Evolutionary conservation across 176 grass and related monocot species (phyloP), one percentile per base, ranked within the genome.

Genomic region (Aegilops speltoides): DNA sequence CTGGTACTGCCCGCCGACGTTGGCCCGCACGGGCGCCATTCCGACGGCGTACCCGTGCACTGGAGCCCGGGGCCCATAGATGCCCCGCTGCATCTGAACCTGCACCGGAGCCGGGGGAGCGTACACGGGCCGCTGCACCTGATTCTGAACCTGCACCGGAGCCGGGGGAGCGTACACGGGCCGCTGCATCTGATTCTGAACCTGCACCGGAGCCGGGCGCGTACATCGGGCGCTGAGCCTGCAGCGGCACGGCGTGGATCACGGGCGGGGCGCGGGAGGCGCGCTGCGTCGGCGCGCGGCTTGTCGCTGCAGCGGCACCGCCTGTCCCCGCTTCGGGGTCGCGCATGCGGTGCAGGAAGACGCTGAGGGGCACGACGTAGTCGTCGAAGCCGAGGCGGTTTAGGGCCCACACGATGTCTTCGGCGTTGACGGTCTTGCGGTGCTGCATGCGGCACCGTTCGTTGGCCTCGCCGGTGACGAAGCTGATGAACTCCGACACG

Each of bases 401-500:
- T 92, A 97, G 85, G 76, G 90, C 94, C 92, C 92, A 94, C 4
- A 97, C 74, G 22, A 97, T 28, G 78, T 97, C 92, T 37, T 97
- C 94, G 1, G 92, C 86, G 11, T 92, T 92, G 76, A 97, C 88
- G 20, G 94, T 97, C 82, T 94, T 97, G 64, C 92, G 91, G 69
- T 90, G 94, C 91, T 97, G 92, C 2, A 56, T 5, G 82, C 83
- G 87, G 79, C 92, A 97, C 64, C 83, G 71, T 6, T 94, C 89
- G 71, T 94, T 97, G 45, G 94, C 92, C 89, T 97, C 92, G 4
- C 88, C 73, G 4, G 94, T 97, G 46, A 97, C 48, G 76, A 97
- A 97, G 88, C 89, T 92, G 82, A 97, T 97, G 80, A 94, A 94
- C 83, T 94, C 94, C 1, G 94, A 94, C 17, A 97, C 92, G 57